These are phyloP conservation scores for Clohesyomyces aquaticus DNA, from an alignment of 495 filamentous ascomycete genomes.

Conservation along the genomic window DNA sequence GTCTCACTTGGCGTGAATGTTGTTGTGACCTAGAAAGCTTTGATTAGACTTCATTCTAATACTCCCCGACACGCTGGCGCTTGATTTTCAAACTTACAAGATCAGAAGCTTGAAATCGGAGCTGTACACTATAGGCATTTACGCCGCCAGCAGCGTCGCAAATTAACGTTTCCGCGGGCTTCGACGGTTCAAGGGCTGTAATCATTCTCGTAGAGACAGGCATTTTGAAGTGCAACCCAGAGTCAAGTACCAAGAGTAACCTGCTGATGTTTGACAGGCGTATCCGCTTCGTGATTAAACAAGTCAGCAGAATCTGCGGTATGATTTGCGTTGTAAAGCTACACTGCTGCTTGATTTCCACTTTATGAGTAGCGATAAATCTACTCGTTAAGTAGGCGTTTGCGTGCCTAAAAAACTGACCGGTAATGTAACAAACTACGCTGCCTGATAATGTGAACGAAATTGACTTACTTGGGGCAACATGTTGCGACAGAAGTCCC, in stretches of 20 bases:
- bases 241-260: conserved; percentile 4
- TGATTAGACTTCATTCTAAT: neutral
- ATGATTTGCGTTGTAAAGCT: neutral
- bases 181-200: neutral
- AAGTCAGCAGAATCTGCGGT: neutral
- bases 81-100: conserved; percentile 8
- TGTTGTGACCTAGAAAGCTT: neutral
- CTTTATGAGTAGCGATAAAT: too few species aligned
- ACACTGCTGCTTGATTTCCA: too few species aligned
- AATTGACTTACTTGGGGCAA: conserved; percentile 5
- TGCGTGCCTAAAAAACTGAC: too few species aligned
- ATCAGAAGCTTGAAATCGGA: neutral
- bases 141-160: neutral
- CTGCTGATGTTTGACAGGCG: neutral
- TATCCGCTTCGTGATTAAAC: neutral
- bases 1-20: too few species aligned
- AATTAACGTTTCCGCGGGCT: too few species aligned
- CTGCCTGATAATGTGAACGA: too few species aligned
- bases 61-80: neutral
- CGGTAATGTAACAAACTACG: too few species aligned
- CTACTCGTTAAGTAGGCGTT: too few species aligned
- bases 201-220: neutral
- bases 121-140: conserved; percentile 7
- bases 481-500: neutral
- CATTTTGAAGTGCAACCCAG: conserved; percentile 3